Conservation (phyloP, 306 rosid genomes). For the Dryas octopetala region DNA sequence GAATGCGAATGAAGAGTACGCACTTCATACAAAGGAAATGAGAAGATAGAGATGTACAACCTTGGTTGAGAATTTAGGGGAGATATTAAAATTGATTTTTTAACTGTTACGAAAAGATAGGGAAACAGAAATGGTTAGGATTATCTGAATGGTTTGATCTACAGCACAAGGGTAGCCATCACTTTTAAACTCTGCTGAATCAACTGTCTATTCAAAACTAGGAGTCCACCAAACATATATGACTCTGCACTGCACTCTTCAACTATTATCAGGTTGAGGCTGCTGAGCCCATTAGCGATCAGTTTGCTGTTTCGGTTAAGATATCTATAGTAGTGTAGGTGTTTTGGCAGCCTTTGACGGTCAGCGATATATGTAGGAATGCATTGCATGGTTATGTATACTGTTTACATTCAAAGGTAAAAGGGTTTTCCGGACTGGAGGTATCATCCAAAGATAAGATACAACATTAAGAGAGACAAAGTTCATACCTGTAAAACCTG, state of each 20-base stretch:
- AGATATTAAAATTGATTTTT: not conserved
- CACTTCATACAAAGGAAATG: not conserved
- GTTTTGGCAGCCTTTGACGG: slow-evolving; percentile 1
- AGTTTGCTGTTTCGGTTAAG: not conserved
- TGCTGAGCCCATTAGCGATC: not conserved
- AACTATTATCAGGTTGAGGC: not conserved
- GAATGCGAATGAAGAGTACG: not conserved
- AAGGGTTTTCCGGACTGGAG: not conserved
- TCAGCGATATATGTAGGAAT: not conserved
- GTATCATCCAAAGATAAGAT: not conserved
- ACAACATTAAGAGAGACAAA: not conserved
- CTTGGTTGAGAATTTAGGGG: not conserved
- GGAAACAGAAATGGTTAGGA: not conserved
- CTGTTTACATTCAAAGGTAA: not conserved
- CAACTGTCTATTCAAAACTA: not conserved
- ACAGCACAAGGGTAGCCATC: not conserved
- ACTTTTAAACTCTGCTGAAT: not conserved
- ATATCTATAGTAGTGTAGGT: not conserved
- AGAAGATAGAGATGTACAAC: slow-evolving; percentile 8
- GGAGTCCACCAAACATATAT: not conserved
- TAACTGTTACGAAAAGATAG: not conserved
- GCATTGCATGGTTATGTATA: not conserved
- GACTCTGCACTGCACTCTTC: not conserved
- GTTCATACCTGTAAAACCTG: slow-evolving; percentile 81
- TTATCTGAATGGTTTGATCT: not conserved